Evolutionary conservation across 1,284 basidiomycete species (phyloP).

Genomic region (Paramarasmius palmivorus): DNA sequence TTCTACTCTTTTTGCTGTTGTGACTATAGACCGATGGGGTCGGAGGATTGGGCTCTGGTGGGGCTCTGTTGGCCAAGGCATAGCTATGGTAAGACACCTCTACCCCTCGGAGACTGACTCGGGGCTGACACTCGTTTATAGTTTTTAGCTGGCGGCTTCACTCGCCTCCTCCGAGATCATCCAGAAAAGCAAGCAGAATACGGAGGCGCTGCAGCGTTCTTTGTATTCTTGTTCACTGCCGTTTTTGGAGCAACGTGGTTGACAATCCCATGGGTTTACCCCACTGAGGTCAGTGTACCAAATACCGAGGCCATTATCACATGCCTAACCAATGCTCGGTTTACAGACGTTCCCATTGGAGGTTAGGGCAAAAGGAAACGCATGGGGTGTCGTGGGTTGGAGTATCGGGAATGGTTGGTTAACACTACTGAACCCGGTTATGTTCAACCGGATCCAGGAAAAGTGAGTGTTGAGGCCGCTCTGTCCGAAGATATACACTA

Average conservation of each 20-base stretch:
- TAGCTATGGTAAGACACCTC: constrained; percentile 22
- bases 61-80: constrained; percentile 32
- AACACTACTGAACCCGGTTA: constrained; percentile 30
- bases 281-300: constrained; percentile 24
- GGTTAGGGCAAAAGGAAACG: constrained; percentile 56
- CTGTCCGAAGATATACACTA: no score
- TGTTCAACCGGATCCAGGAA: constrained; percentile 38
- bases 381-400: constrained; percentile 56
- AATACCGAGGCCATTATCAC: background rate
- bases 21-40: constrained; percentile 50
- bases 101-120: constrained; percentile 13
- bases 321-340: background rate
- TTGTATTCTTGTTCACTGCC: constrained; percentile 49
- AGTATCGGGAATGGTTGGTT: constrained; percentile 52
- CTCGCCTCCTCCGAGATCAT: constrained; percentile 41
- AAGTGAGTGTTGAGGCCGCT: constrained; percentile 27
- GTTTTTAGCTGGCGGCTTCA: constrained; percentile 48
- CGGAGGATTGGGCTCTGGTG: constrained; percentile 48
- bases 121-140: constrained; percentile 15
- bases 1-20: constrained; percentile 43
- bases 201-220: constrained; percentile 48
- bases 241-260: constrained; percentile 58
- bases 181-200: constrained; percentile 42
- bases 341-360: constrained; percentile 59
- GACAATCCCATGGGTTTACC: constrained; percentile 54